Evolutionary conservation across 345 rosid species (phyloP), one percentile per base, ranked within the genome.

Genomic region (Rhizophora apiculata): DNA sequence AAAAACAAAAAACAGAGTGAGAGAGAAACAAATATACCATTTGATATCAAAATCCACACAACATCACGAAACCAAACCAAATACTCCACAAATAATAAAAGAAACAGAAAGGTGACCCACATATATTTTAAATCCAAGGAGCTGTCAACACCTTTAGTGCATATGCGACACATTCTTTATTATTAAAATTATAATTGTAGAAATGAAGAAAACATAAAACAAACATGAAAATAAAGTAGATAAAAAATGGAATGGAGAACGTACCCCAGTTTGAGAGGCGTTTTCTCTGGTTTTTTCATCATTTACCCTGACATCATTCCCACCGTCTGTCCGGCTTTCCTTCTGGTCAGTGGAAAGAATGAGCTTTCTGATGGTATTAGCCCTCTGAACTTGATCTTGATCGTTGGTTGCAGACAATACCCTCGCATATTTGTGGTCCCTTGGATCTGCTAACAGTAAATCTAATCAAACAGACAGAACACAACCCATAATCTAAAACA

Each of bases 391-490:
- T 60, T 79, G 86, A 71, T 60, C 67, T 21, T 79, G 87, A 22
- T 81, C 85, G 46, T 63, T 63, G 11, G 96, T 76, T 19, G 98
- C 76, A 0, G 91, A 89, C 65, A 95, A 84, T 53, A 87, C 96
- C 67, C 97, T 82, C 43, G 96, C 80, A 78, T 86, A 83, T 62
- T 82, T 78, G 69, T 88, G 96, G 78, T 92, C 95, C 71, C 72
- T 70, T 2, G 75, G 32, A 36, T 77, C 91, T 71, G 70, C 27
- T 18, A 70, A 39, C 27, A 59, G 57, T 43, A 64, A 79, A 82
- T 76, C 75, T 67, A 70, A 66, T 69, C 43, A 73, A 48, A 30
- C 27, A 30, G 73, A 43, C 51, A n/a, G 21, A 20, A 52, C 27
- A 39, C 72, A 71, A 64, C 58, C 58, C 58, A 54, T 54, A 24